A percentile compares a stretch with the other conserved stretches of the same genome.
These are phyloP conservation scores for Echites panduratus DNA, from an alignment of 257 asterid genomes.

Conservation along the genomic window DNA sequence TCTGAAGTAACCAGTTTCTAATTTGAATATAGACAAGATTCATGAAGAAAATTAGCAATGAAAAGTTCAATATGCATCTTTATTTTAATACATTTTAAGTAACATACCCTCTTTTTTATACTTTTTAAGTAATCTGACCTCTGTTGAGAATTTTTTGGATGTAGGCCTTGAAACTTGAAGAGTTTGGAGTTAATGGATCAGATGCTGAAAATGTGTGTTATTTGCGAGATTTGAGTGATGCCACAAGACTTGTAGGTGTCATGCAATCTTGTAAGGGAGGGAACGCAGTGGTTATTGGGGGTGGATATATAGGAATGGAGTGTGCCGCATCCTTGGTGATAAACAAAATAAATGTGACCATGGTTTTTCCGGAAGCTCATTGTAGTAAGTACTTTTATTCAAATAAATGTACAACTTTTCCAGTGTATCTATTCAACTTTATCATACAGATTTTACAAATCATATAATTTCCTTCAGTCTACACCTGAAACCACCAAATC, in stretches of 20 bases:
- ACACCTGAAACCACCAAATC: background rate
- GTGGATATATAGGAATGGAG: conserved; percentile 94
- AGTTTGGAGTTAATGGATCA: conserved; percentile 76
- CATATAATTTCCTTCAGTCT: too few relatives aligned
- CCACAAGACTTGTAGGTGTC: conserved; percentile 59
- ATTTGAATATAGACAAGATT: too few relatives aligned
- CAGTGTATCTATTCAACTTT: background rate
- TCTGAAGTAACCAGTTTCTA: too few relatives aligned
- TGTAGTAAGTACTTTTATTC: conserved; percentile 49
- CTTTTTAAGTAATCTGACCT: too few relatives aligned
- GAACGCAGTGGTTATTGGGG: conserved; percentile 79
- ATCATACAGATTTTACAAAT: background rate
- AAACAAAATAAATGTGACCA: conserved; percentile 61
- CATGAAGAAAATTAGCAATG: too few relatives aligned
- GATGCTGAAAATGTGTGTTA: conserved; percentile 79
- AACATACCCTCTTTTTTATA: too few relatives aligned
- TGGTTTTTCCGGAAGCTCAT: conserved; percentile 92
- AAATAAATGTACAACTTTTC: background rate
- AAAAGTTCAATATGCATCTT: too few relatives aligned
- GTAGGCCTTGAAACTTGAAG: conserved; percentile 88
- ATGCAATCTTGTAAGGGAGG: conserved; percentile 67
- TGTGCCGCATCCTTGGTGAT: conserved; percentile 87
- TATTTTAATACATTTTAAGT: too few relatives aligned
- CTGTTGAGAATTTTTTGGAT: conserved; percentile 3
- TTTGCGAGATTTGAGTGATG: conserved; percentile 72